These are phyloP conservation scores for Spinellus fusiger DNA, from an alignment of 192 early-diverging fungal species.

Conservation along the genomic window DNA sequence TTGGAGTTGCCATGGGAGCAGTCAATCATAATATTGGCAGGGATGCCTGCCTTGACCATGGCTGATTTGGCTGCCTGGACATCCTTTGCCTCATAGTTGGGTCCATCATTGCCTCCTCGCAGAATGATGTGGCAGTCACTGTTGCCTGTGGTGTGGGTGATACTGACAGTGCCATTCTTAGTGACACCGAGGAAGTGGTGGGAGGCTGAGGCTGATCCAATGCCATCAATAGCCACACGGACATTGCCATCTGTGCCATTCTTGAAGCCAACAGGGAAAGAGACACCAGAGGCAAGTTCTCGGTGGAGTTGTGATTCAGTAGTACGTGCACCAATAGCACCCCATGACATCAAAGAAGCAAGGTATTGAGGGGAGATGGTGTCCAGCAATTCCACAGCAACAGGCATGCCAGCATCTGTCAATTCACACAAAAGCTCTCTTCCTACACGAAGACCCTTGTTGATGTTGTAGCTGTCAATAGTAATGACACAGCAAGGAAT, in stretches of 20 bases:
- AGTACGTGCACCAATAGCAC: slow-evolving; percentile 94
- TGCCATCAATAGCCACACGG: slow-evolving; percentile 67
- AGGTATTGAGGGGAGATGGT: slow-evolving; percentile 96
- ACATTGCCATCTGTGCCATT: slow-evolving; percentile 94
- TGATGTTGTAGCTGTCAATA: slow-evolving; percentile 78
- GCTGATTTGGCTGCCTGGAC: slow-evolving; percentile 52
- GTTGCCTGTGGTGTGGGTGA: slow-evolving; percentile 84
- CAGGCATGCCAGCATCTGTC: slow-evolving; percentile 78
- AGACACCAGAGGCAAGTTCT: slow-evolving; percentile 89
- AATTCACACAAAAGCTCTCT: slow-evolving; percentile 74
- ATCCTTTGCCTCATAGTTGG: slow-evolving; percentile 74
- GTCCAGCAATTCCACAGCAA: slow-evolving; percentile 87
- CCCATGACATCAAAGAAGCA: slow-evolving; percentile 91
- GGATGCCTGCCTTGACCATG: slow-evolving; percentile 57
- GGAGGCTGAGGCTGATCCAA: slow-evolving; percentile 62
- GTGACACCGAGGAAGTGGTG: slow-evolving; percentile 95
- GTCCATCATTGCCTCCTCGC: slow-evolving; percentile 81
- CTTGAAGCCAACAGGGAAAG: slow-evolving; percentile 98
- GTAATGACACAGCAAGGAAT: not conserved
- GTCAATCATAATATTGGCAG: slow-evolving; percentile 84
- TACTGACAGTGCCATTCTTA: slow-evolving; percentile 88
- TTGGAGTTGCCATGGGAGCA: slow-evolving; percentile 89
- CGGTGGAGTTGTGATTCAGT: slow-evolving; percentile 95
- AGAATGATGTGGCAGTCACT: slow-evolving; percentile 84
- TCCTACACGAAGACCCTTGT: slow-evolving; percentile 89